Base-by-base conservation (phyloP, 1,284 basidiomycete genomes). In the Wallemia mellicola region DNA sequence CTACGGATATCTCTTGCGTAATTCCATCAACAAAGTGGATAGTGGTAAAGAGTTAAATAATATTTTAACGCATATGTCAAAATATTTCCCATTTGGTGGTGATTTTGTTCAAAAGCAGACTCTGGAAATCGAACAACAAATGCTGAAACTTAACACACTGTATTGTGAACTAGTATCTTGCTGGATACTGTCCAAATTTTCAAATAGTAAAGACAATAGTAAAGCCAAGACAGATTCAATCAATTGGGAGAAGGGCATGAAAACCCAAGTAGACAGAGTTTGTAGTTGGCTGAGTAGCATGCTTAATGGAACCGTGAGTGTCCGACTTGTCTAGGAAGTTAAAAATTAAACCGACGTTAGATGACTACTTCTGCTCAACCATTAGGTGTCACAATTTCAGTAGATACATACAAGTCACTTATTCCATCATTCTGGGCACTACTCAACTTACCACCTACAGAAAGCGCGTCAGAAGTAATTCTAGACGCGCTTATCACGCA, bases 341-440 rank as follows among this genome's bases (percentile, higher is more conserved):
- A 59, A 58, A 54, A 17, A 57, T 32, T 17, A n/a, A n/a, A n/a
- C n/a, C n/a, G n/a, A n/a, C 61, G 54, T 14, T 48, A 61, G 61
- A 54, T 62, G 24, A 63, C 62, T n/a, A 62, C 62, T 25, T 64
- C 66, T 54, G 64, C 61, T 71, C 72, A 65, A 64, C 75, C 64
- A 66, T 70, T 68, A 67, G 72, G 66, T 62, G 77, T 73, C 17
- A 61, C 69, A 0, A 71, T 89, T 58, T 74, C 77, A 14, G 70
- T 78, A 0, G 66, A 74, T n/a, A 74, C 79, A 15, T 92, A 88
- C 70, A 65, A 70, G 1, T 75, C 80, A 1, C 73, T 91, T 27
- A 72, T 88, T 24, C 86, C 87, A 1, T 83, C 86, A 1, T 74
- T 92, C 55, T 92, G 86, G 85, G 77, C 80, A 26, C 71, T 94